Base-by-base conservation (phyloP, 1,139 yeast genomes). In the Geotrichum histeridarum region DNA sequence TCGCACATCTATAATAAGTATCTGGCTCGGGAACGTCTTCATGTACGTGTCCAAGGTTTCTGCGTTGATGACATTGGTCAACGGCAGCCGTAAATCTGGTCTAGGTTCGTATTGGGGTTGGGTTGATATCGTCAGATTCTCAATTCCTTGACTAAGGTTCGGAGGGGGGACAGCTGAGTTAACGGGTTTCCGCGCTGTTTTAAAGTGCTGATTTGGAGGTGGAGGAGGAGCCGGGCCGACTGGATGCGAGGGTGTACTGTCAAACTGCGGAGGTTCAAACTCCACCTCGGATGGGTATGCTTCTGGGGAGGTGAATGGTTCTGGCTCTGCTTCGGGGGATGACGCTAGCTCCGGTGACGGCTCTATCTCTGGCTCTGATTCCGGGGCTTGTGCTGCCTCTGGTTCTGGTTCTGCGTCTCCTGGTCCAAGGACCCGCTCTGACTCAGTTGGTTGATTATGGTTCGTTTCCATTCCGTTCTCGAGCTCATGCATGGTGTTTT, bases 1-100 rank as follows among this genome's bases (percentile, higher is more conserved):
- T 58, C 96, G 74, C 45, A 82, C 76, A 65, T 90, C 97, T 22
- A 90, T 75, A 27, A 86, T 59, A 42, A 86, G 71, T 12, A 81
- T 57, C 3, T 60, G 51, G 7, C 64, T 63, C 1, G 69, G 67
- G 11, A 59, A 62, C 18, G 54, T 49, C 30, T 50, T 48, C 45
- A 70, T 57, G 53, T 69, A 69, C 17, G 58, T 52, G 3, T 57
- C 59, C 32, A 70, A 61, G 31, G 63, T 61, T 46, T 66, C 68
- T 1, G 70, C 62, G 18, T 67, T 63, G 35, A 70, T 60, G 6
- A 66, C 60, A 4, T 64, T 61, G 15, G 73, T 56, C 22, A 64
- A 61, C n/a, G 73, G 71, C 54, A 66, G 64, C 8, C 61, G 49
- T 33, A 63, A 47, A 12, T 32, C 30, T 8, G 17, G 30, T 35